A percentile compares a stretch with the other conserved stretches of the same genome.
Evolutionary conservation across 805 yeast genomes (phyloP).

Genomic region (Dipodascus albidus): DNA sequence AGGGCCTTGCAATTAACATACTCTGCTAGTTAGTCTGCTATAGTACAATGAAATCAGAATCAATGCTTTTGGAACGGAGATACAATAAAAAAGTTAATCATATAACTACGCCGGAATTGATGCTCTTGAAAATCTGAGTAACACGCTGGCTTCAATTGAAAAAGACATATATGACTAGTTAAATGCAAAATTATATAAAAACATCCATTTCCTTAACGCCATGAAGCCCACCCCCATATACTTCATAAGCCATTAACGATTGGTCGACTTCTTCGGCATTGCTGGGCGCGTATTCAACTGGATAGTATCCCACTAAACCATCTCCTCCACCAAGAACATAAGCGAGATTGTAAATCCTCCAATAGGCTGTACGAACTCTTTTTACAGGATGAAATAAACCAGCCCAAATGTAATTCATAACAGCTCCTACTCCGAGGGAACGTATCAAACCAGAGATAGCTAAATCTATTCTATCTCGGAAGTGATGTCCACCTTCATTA

Average conservation of each 20-base stretch:
- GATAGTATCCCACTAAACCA: constrained; percentile 74
- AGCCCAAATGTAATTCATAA: constrained; percentile 67
- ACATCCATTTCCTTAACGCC: constrained; percentile 36
- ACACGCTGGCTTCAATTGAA: neutral
- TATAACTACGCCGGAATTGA: too few relatives aligned
- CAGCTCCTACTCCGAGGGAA: constrained; percentile 65
- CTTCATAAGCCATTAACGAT: neutral
- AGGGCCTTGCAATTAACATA: too few relatives aligned
- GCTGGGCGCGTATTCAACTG: constrained; percentile 23
- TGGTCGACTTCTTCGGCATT: constrained; percentile 19
- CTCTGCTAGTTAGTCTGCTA: too few relatives aligned
- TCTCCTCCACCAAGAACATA: constrained; percentile 59
- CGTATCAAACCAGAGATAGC: constrained; percentile 62
- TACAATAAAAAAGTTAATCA: too few relatives aligned
- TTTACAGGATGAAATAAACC: constrained; percentile 93
- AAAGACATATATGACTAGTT: neutral
- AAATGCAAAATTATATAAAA: constrained; percentile 20
- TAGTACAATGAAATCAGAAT: too few relatives aligned
- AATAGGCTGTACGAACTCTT: constrained; percentile 72
- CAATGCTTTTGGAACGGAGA: too few relatives aligned
- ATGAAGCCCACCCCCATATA: neutral
- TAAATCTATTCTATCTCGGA: constrained; percentile 69
- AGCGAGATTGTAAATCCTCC: constrained; percentile 71
- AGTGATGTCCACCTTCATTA: constrained; percentile 87
- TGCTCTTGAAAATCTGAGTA: neutral